Base-by-base conservation (phyloP, 345 rosid genomes). In the Citrus maxima region DNA sequence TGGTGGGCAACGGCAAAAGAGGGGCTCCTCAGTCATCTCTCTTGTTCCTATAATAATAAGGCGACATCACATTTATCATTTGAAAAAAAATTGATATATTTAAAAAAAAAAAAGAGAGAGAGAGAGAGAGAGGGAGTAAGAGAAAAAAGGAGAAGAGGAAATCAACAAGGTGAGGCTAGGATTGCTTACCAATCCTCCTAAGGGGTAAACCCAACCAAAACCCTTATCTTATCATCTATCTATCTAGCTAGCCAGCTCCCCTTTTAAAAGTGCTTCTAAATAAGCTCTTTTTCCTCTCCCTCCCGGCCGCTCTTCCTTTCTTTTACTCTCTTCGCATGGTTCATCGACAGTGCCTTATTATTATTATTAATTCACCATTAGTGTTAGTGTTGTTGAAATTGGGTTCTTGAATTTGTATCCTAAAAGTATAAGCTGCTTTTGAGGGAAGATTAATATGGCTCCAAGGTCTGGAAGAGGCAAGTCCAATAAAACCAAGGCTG, bases 381-480 rank as follows among this genome's bases (percentile, higher is more conserved):
- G 0, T 51, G 25, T 67, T 54, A 13, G 16, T 55, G 42, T 72
- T 55, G 14, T 34, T 21, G 75, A 37, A 10, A 54, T n/a, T 73
- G 80, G 81, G 73, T 70, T 42, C 38, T 59, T 59, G 75, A 61
- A 49, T 27, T 30, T 34, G 28, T 32, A 28, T 22, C 42, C 56
- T 42, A 30, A n/a, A 8, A 21, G 22, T 13, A 46, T 46, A 46
- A 40, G 27, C 27, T 7, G 19, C 70, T 32, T 38, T 16, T 42
- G 12, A n/a, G 37, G 18, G 2, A 2, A 73, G n/a, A 61, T 13
- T 22, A 54, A 1, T 2, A 91, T 91, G 95, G 91, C 95, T 30
- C 93, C 95, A 18, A 91, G 82, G 78, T 82, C 93, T 12, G 84
- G 93, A 32, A 87, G 84, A 77, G 85, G 88, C 76, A 91, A 89